These are phyloP conservation scores for Angomonas desouzai DNA, from an alignment of 208 protist species.

Conservation along the genomic window DNA sequence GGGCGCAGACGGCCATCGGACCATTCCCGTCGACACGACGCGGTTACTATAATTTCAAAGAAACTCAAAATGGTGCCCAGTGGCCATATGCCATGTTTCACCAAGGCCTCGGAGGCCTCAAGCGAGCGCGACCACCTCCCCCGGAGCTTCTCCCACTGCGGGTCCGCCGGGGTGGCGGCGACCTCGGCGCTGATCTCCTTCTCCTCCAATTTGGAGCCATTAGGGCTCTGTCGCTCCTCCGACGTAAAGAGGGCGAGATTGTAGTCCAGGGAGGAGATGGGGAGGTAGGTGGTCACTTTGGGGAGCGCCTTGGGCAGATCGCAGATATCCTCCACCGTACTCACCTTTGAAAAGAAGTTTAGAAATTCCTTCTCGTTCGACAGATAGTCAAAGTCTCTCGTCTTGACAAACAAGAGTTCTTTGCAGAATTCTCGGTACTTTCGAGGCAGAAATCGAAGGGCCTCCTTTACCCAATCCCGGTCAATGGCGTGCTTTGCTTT, in stretches of 20 bases:
- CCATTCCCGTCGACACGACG: conserved; percentile 25
- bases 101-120: conserved; percentile 17
- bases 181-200: neutral
- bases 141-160: conserved; percentile 11
- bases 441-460: conserved; percentile 16
- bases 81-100: conserved; percentile 24
- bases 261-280: conserved; percentile 23
- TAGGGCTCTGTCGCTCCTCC: neutral
- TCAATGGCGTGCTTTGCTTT: conserved; percentile 8
- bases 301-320: conserved; percentile 18
- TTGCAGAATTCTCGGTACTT: conserved; percentile 15
- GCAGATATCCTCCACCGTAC: conserved; percentile 1
- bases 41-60: conserved; percentile 40
- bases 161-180: neutral
- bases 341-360: conserved; percentile 2
- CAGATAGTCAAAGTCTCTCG: neutral
- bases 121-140: conserved; percentile 24
- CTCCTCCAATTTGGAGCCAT: neutral
- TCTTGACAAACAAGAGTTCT: conserved; percentile 18
- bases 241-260: conserved; percentile 9
- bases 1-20: conserved; percentile 23
- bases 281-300: conserved; percentile 19
- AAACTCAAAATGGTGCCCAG: conserved; percentile 30
- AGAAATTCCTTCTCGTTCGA: neutral
- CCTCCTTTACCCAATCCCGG: conserved; percentile 14